Evolutionary conservation across 176 grass and related monocot species (phyloP).

Genomic region (Bromus sterilis): DNA sequence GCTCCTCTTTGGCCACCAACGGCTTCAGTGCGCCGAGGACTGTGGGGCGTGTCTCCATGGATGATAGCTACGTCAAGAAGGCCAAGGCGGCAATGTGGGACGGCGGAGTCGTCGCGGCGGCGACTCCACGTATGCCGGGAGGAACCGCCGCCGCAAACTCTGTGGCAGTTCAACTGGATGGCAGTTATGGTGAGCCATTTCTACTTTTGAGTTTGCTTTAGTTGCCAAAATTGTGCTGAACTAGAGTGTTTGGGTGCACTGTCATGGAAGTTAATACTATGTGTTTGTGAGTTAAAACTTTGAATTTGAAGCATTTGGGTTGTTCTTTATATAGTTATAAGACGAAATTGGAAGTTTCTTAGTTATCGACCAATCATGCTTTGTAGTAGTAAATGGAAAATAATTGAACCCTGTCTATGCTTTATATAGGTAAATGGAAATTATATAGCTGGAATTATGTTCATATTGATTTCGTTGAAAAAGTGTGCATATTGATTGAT

Average conservation of each 20-base stretch:
- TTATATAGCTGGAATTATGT: conserved; percentile 7
- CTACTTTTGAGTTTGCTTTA: background rate
- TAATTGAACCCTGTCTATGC: background rate
- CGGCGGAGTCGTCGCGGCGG: conserved; percentile 24
- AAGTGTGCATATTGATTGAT: conserved; percentile 4
- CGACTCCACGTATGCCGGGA: conserved; percentile 27
- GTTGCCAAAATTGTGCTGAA: conserved; percentile 7
- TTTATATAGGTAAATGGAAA: background rate
- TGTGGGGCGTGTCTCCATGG: conserved; percentile 58
- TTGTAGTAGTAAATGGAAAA: background rate
- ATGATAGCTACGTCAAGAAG: conserved; percentile 90
- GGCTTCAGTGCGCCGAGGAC: conserved; percentile 19
- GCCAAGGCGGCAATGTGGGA: conserved; percentile 52
- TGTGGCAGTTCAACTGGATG: background rate
- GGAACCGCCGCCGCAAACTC: conserved; percentile 2
- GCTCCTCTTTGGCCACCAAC: conserved; percentile 17
- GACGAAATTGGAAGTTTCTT: background rate
- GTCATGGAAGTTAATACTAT: background rate
- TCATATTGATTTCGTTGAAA: background rate
- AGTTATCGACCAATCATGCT: background rate
- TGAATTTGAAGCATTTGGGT: background rate
- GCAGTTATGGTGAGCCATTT: conserved; percentile 30
- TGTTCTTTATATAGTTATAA: background rate
- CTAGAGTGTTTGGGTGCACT: background rate
- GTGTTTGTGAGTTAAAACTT: background rate